phyloP scores from a whole-genome alignment of 2,329 filamentous ascomycete species.

The Colletotrichum paranaense region DNA sequence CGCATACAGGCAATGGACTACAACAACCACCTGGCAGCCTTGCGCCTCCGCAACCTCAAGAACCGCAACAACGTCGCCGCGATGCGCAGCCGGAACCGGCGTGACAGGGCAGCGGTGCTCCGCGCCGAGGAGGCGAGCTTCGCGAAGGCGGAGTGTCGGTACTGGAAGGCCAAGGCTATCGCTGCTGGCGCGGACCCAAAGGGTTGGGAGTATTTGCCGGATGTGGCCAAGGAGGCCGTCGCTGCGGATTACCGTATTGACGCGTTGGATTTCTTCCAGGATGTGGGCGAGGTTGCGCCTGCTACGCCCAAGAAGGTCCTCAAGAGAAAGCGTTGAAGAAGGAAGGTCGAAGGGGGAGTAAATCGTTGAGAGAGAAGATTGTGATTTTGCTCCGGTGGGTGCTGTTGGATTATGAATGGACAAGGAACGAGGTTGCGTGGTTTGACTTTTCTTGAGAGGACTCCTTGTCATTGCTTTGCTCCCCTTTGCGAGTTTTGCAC shows the following conservation, averaged over 20 bases:
- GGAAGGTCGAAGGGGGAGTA: no score
- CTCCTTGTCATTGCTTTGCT: not conserved
- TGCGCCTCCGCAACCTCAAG: conserved; percentile 42
- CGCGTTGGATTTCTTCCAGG: not conserved
- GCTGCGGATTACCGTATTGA: conserved; percentile 4
- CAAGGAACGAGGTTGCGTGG: not conserved
- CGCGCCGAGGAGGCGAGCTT: conserved; percentile 43
- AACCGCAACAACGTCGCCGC: conserved; percentile 53
- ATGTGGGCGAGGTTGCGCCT: not conserved
- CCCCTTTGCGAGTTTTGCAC: not conserved
- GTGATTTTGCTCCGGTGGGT: not conserved
- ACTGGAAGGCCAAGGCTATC: conserved; percentile 1
- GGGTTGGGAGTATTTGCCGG: not conserved
- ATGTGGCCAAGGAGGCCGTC: not conserved
- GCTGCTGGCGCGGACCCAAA: not conserved
- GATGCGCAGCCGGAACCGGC: conserved; percentile 46
- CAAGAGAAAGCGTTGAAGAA: not conserved
- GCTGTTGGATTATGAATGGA: not conserved
- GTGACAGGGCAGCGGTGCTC: conserved; percentile 22
- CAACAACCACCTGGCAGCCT: conserved; percentile 43
- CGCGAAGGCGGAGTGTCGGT: conserved; percentile 23
- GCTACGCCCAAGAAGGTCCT: not conserved
- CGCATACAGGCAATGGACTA: conserved; percentile 3
- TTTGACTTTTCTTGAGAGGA: not conserved
- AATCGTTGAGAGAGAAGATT: not conserved